A percentile compares a stretch with the other conserved stretches of the same genome.
Conservation (phyloP, 2,329 filamentous ascomycete genomes). For the Atkinsonella hypoxylon region DNA sequence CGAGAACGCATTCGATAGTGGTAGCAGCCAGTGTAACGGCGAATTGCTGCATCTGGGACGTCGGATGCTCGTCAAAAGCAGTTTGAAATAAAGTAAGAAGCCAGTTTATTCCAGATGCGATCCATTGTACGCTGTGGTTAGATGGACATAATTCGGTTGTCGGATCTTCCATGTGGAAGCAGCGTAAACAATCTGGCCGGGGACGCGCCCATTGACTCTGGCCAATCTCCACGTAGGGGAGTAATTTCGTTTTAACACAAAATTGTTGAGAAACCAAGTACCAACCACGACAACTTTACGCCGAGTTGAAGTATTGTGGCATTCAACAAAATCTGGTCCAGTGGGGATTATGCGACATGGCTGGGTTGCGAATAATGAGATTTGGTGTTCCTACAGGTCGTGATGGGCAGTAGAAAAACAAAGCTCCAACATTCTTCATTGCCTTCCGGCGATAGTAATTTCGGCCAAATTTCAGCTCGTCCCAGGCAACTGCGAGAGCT, state of each 20-base stretch:
- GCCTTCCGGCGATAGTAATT: not conserved
- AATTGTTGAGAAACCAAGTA: no score
- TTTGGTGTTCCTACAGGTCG: no score
- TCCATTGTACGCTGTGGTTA: no score
- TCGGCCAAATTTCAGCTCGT: not conserved
- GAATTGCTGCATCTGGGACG: not conserved
- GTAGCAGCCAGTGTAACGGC: not conserved
- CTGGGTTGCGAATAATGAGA: not conserved
- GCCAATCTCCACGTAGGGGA: no score
- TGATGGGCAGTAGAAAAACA: no score
- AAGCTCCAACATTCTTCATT: no score
- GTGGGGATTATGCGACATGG: not conserved
- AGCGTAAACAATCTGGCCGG: no score
- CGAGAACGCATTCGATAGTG: not conserved
- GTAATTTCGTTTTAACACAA: no score
- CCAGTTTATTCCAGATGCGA: not conserved
- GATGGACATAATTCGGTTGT: no score
- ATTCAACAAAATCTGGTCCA: not conserved
- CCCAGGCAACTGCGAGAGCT: not conserved
- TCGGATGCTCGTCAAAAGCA: not conserved
- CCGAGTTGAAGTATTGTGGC: not conserved
- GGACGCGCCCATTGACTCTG: no score
- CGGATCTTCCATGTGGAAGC: no score
- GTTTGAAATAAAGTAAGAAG: not conserved
- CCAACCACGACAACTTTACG: not conserved